Conservation (phyloP, 768 basidiomycete species). For the Dacryopinax spathularia region DNA sequence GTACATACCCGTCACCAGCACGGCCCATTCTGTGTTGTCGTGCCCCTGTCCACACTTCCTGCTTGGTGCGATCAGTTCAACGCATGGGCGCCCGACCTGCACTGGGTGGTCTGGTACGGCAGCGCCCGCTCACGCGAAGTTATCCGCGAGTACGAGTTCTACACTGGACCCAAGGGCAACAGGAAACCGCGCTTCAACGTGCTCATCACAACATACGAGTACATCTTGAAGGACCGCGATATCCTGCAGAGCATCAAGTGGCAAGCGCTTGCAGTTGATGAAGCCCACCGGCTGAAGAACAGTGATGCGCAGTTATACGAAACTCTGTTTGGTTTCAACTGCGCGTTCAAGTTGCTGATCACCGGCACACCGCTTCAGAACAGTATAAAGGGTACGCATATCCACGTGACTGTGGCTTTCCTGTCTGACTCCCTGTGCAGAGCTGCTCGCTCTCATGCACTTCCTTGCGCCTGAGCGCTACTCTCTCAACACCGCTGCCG, state of each 20-base stretch:
- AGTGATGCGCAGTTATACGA: constrained; percentile 95
- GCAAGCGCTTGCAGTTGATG: constrained; percentile 93
- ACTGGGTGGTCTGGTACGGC: constrained; percentile 94
- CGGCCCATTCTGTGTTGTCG: constrained; percentile 94
- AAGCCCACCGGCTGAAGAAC: constrained; percentile 97
- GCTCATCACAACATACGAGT: constrained; percentile 89
- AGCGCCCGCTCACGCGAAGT: constrained; percentile 75
- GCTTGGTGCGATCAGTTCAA: constrained; percentile 96
- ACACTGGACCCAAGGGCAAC: constrained; percentile 25
- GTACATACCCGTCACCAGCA: constrained; percentile 86
- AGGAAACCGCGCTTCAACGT: constrained; percentile 81
- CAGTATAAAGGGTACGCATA: constrained; percentile 78
- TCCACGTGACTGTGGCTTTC: neutral
- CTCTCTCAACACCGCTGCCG: constrained; percentile 34
- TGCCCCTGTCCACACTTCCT: constrained; percentile 92
- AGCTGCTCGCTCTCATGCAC: constrained; percentile 93
- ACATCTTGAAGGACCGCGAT: constrained; percentile 76
- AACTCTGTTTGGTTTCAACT: constrained; percentile 74
- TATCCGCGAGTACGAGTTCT: constrained; percentile 82
- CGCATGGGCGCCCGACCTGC: constrained; percentile 90
- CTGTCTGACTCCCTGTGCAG: constrained; percentile 28
- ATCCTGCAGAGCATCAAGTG: constrained; percentile 90
- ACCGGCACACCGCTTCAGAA: constrained; percentile 98
- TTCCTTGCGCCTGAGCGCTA: constrained; percentile 99
- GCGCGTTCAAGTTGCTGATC: constrained; percentile 86